Evolutionary conservation across 1,284 basidiomycete genomes (phyloP), one percentile per base, ranked within the genome.

Genomic region (Caloboletus inedulis): DNA sequence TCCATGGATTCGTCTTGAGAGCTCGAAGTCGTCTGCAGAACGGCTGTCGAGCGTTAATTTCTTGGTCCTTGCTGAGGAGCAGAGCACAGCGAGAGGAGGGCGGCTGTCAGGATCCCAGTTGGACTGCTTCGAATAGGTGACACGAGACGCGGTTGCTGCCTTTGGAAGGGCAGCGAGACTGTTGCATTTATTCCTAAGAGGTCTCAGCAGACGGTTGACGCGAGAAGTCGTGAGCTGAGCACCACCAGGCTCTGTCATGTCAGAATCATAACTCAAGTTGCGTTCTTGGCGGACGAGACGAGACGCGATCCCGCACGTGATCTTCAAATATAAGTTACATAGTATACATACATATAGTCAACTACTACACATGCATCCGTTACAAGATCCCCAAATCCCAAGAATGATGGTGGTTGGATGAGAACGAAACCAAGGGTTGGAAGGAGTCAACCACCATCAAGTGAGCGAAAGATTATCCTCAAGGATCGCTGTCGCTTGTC

Each of bases 401-500:
- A 47, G 12, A 43, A 25, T 23, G 21, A 31, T 46, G 21, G 18
- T 34, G 43, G 31, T 43, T 1, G 18, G 27, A 45, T 31, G 30
- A 36, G 42, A 53, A 49, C 19, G 33, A 53, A 55, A 50, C 27
- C 33, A 51, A 43, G 8, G n/a, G 9, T 6, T 44, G 25, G 14
- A 52, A n/a, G 7, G 23, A 16, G n/a, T 29, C 21, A 45, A 25
- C 34, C 35, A 7, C 29, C 31, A 23, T 33, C 21, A 47, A 19
- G 30, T 19, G 23, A 25, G 18, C 13, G 33, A 37, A 16, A 29
- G 7, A 14, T 12, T 12, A 37, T 27, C 25, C 7, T 67, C 52
- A 69, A 30, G 31, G 59, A 41, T 89, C 87, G 55, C 77, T 84
- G 62, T 89, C 87, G 57, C 87, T 90, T 18, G 87, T 77, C 61